Base-by-base conservation (phyloP, 495 filamentous ascomycete genomes). In the Penicillium paxilli region DNA sequence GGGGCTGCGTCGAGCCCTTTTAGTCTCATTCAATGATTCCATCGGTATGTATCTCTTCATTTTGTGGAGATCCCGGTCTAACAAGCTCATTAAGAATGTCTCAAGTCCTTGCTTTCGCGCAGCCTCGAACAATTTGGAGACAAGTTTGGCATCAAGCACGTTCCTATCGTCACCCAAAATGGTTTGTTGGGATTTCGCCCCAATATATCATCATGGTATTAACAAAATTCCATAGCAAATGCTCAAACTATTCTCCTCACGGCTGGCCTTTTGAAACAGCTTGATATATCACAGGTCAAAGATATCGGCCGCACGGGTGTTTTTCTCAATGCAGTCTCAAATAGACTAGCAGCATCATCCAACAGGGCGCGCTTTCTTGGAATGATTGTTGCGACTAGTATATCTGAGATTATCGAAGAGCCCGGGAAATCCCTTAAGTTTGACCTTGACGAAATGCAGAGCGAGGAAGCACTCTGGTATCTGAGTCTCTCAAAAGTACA, bases 101-200 rank as follows among this genome's bases (percentile, higher is more conserved):
- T 91, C 16, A 73, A 79, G 23, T 68, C 60, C 4, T 63, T 95
- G 10, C 62, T 95, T 16, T 82, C 89, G 53, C 88, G 84, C 62
- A 77, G 77, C 46, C 73, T 96, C 22, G 71, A 73, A 44, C 80
- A 88, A 30, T 96, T 96, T 64, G 89, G 87, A 10, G 92, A 98
- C 58, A 84, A 89, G 47, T 75, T 97, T 30, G 92, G 87, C 62
- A 91, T 97, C 59, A 89, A 86, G 52, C 91, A 96, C 66, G 83
- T 87, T 5, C 87, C 91, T 2, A 82, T 88, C 19, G 64, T 90
- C 28, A 86, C 90, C 57, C 94, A 99, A 79, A 91, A 97, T 82
- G 89, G 90, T 89, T 62, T 51, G 70, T 69, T 32, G 11, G 37
- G 46, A 4, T 24, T 17, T n/a, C 4, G 12, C 17, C 35, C 9